Conservation (phyloP, 768 basidiomycete species). For the Tephrocybe rancida region DNA sequence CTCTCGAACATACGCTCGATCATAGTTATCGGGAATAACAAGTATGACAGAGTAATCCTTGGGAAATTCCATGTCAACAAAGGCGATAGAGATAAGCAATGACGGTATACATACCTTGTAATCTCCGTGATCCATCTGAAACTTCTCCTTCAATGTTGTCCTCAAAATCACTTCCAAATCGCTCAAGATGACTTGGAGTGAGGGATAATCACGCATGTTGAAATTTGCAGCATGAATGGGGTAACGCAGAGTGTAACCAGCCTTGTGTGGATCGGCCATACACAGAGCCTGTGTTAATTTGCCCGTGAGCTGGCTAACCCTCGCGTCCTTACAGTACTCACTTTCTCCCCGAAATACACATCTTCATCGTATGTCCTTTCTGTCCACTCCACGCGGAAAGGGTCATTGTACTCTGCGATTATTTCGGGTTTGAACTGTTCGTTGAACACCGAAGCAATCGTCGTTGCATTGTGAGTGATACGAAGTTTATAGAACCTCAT, state of each 20-base stretch:
- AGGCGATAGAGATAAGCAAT: not conserved
- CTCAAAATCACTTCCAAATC: conserved; percentile 78
- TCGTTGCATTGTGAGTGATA: conserved; percentile 70
- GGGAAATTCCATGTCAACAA: not conserved
- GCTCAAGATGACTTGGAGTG: conserved; percentile 67
- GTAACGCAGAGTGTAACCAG: conserved; percentile 78
- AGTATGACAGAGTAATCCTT: conserved; percentile 89
- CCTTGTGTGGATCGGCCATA: conserved; percentile 64
- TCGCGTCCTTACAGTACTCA: conserved; percentile 22
- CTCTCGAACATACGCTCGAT: conserved; percentile 80
- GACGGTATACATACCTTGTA: conserved; percentile 53
- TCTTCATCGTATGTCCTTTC: conserved; percentile 49
- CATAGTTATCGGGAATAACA: conserved; percentile 91
- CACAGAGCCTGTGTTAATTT: conserved; percentile 57
- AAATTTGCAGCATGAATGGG: conserved; percentile 83
- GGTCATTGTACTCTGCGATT: conserved; percentile 86
- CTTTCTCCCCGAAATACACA: conserved; percentile 73
- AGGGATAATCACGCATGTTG: conserved; percentile 79
- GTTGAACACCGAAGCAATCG: conserved; percentile 78
- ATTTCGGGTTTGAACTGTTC: conserved; percentile 82
- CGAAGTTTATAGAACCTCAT: conserved; percentile 87
- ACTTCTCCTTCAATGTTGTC: conserved; percentile 58
- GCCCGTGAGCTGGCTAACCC: not conserved
- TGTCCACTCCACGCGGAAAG: conserved; percentile 85
- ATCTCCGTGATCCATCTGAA: conserved; percentile 53